Evolutionary conservation across 2,329 filamentous ascomycete species (phyloP).

Genomic region (Sporothrix protearum): DNA sequence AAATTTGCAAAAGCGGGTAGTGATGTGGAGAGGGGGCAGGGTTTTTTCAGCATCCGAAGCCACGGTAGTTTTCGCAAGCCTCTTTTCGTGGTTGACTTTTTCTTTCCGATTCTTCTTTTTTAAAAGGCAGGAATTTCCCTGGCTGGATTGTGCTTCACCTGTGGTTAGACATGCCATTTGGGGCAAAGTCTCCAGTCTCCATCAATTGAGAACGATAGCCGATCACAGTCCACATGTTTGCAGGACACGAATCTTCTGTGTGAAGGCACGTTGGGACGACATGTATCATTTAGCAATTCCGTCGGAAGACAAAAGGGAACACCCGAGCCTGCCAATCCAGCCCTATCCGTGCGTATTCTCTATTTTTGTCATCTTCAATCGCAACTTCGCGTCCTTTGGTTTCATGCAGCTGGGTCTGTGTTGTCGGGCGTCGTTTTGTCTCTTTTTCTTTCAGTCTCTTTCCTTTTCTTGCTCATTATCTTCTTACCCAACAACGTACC

Average conservation of each 20-base stretch:
- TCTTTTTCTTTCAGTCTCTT: background rate
- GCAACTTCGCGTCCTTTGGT: background rate
- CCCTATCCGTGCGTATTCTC: slow-evolving; percentile 2
- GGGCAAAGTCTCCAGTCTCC: background rate
- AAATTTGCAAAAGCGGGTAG: slow-evolving; percentile 19
- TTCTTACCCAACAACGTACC: background rate
- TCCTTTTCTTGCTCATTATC: background rate
- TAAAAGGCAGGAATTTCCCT: background rate
- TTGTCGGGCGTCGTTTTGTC: background rate
- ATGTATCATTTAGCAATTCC: background rate
- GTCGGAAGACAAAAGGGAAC: slow-evolving; percentile 1
- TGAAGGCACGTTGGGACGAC: background rate
- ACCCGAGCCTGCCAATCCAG: slow-evolving; percentile 9
- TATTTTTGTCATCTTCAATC: background rate
- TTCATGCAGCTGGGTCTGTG: background rate
- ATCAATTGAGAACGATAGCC: background rate
- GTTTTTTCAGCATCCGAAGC: slow-evolving; percentile 9
- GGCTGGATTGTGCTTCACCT: background rate
- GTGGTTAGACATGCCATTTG: background rate
- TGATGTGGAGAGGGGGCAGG: background rate
- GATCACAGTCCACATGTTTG: background rate
- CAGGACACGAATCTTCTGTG: background rate
- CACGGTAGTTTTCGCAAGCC: background rate
- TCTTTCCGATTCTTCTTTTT: background rate
- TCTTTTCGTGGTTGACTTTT: background rate